Conservation (phyloP, 2,329 filamentous ascomycete species). For the Clarireedia hainanense region DNA sequence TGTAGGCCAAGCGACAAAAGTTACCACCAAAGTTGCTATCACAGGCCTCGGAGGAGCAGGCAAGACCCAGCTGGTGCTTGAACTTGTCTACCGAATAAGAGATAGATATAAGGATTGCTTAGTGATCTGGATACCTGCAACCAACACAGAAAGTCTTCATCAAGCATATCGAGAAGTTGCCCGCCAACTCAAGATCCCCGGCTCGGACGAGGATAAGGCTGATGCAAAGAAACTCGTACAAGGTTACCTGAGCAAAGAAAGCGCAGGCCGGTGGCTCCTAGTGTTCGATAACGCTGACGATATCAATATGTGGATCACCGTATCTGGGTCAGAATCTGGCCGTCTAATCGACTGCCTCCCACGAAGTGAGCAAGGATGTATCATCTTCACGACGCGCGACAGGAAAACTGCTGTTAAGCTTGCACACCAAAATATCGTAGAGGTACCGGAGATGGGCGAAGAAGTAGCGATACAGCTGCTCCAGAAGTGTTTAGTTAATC, state of each 20-base stretch:
- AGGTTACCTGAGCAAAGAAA: too few species aligned
- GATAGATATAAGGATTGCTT: background rate
- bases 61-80: background rate
- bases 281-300: background rate
- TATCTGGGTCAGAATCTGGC: background rate
- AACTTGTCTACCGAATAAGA: background rate
- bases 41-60: background rate
- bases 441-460: too few species aligned
- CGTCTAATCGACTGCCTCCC: background rate
- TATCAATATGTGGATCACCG: background rate
- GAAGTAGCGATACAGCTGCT: too few species aligned
- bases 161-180: background rate
- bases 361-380: too few species aligned
- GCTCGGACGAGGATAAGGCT: too few species aligned
- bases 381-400: too few species aligned
- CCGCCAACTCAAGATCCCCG: too few species aligned
- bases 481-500: too few species aligned
- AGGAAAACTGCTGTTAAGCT: too few species aligned
- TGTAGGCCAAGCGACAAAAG: background rate
- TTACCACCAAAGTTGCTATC: background rate
- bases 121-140: background rate
- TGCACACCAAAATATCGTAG: too few species aligned
- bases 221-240: too few species aligned
- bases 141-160: background rate
- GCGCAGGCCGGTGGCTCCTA: background rate